phyloP scores from a whole-genome alignment of 1,284 basidiomycete genomes.

The Heliocybe sulcata region DNA sequence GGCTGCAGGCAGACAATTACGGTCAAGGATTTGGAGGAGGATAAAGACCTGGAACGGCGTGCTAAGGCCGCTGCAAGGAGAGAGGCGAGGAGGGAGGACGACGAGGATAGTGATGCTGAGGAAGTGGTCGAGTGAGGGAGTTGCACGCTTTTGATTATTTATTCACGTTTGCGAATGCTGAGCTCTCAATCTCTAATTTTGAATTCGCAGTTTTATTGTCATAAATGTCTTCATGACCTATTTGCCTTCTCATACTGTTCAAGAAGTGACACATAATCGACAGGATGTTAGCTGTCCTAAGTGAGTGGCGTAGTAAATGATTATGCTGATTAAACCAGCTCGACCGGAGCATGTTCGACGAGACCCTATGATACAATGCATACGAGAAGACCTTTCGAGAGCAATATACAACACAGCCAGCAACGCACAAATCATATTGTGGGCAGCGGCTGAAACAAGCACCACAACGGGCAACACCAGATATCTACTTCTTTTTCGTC shows the following conservation, averaged over 20 bases:
- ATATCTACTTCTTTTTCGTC: constrained; percentile 11
- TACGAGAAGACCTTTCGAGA: not conserved
- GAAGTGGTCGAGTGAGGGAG: constrained; percentile 56
- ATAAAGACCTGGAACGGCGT: constrained; percentile 54
- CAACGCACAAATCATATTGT: too few relatives aligned
- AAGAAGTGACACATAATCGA: too few relatives aligned
- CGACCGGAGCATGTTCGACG: not conserved
- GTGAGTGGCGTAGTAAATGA: too few relatives aligned
- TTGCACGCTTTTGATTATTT: not conserved
- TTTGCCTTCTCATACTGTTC: too few relatives aligned
- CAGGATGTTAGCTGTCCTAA: too few relatives aligned
- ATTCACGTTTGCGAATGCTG: not conserved
- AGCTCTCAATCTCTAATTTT: too few relatives aligned
- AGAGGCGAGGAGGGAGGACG: constrained; percentile 37
- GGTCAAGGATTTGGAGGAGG: constrained; percentile 39
- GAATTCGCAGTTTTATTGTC: too few relatives aligned
- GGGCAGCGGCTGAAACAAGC: too few relatives aligned
- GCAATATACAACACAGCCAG: too few relatives aligned
- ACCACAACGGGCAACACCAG: not conserved
- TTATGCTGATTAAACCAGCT: too few relatives aligned
- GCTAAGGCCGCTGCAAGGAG: constrained; percentile 48
- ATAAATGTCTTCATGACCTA: too few relatives aligned
- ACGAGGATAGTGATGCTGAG: constrained; percentile 39
- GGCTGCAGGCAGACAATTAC: constrained; percentile 59
- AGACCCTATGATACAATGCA: not conserved